These are phyloP conservation scores for Ascochyta koolunga DNA, from an alignment of 2,329 filamentous ascomycete species.

Conservation along the genomic window DNA sequence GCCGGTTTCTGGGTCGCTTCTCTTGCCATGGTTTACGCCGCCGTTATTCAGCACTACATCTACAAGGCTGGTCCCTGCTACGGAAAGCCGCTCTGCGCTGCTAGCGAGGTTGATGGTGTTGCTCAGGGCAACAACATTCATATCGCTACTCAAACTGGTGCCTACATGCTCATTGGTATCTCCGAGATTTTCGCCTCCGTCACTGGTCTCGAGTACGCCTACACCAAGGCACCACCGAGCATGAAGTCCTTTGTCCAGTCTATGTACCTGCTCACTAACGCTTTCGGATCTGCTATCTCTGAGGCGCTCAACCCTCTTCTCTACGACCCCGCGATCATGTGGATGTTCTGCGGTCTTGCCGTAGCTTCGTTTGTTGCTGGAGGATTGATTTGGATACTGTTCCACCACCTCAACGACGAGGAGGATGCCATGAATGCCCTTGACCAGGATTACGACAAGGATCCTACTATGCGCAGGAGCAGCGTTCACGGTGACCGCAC, in stretches of 20 bases:
- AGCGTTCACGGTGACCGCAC: conserved; percentile 24
- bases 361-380: conserved; percentile 40
- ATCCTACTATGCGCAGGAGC: conserved; percentile 34
- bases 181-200: conserved; percentile 57
- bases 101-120: conserved; percentile 37
- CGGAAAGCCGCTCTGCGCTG: conserved; percentile 46
- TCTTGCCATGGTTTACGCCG: conserved; percentile 61
- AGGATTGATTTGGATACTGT: conserved; percentile 45
- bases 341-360: conserved; percentile 59
- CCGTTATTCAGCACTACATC: conserved; percentile 64
- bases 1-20: conserved; percentile 60
- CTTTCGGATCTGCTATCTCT: conserved; percentile 65
- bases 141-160: conserved; percentile 54
- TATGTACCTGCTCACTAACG: conserved; percentile 67
- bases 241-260: conserved; percentile 58
- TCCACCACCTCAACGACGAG: conserved; percentile 46
- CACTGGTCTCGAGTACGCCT: conserved; percentile 56
- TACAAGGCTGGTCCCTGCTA: conserved; percentile 62
- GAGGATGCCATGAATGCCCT: conserved; percentile 48
- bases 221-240: conserved; percentile 54
- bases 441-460: conserved; percentile 42
- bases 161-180: conserved; percentile 56
- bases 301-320: conserved; percentile 67
- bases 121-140: conserved; percentile 50
- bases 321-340: conserved; percentile 69